Evolutionary conservation across 2,329 filamentous ascomycete species (phyloP).

Genomic region (Hymenoscyphus scutula): DNA sequence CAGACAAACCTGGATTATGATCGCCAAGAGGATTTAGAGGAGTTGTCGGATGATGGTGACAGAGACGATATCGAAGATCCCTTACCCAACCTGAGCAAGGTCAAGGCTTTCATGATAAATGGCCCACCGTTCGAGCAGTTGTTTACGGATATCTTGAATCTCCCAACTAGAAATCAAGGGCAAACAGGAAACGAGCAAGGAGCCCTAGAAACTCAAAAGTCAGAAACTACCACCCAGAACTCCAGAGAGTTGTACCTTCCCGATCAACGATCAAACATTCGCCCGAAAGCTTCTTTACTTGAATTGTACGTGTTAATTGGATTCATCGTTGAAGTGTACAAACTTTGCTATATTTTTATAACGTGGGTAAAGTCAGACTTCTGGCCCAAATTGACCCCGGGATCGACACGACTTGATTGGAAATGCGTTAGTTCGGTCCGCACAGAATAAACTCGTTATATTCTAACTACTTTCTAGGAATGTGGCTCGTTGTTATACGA

Average conservation of each 20-base stretch:
- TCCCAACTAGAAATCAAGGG: background rate
- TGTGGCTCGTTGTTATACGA: background rate
- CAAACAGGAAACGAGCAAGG: background rate
- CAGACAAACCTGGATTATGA: background rate
- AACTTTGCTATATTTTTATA: background rate
- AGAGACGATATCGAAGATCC: background rate
- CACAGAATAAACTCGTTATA: background rate
- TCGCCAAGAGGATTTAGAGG: background rate
- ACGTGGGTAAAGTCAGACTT: background rate
- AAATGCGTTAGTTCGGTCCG: background rate
- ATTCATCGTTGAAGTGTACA: too few species aligned
- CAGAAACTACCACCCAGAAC: too few species aligned
- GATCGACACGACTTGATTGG: background rate
- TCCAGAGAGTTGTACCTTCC: too few species aligned
- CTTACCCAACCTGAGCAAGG: background rate
- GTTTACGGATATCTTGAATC: background rate
- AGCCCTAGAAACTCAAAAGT: background rate
- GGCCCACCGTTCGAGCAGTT: background rate
- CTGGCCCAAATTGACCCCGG: background rate
- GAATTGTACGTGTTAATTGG: too few species aligned
- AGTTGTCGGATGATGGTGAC: background rate
- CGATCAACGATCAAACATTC: too few species aligned
- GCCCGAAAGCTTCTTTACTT: background rate
- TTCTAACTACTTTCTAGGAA: background rate
- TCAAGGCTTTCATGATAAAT: background rate